Evolutionary conservation across 169 alveolate genomes (phyloP), one percentile per base, ranked within the genome.

Genomic region (Theileria luwenshuni): DNA sequence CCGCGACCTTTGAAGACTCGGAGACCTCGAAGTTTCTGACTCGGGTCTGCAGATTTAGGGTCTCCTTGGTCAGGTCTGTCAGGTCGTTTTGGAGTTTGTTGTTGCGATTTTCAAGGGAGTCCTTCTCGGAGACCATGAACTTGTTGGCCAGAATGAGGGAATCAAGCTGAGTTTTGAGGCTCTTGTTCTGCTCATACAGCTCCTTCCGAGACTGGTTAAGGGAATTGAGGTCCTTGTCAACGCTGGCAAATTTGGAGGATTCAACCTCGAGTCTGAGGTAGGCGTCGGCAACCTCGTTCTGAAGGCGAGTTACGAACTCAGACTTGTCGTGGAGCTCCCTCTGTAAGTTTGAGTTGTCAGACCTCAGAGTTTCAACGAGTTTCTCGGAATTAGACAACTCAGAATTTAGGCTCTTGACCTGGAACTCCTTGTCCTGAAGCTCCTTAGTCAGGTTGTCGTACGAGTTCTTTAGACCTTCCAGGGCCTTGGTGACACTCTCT

Each of bases 371-470:
- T 32, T 54, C 28, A n/a, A 79, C 41, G 12, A 74, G 47, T 13
- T 73, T 65, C 25, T 79, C 83, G 23, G 56, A 47, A n/a, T 51
- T 64, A 0, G 64, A 71, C 17, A 79, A 28, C 17, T 30, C 73
- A 0, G 75, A 43, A 54, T 79, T 69, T n/a, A 79, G 58, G 3
- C 76, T 52, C 8, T 54, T 58, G 0, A 79, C 48, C 25, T 79
- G 72, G 51, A 21, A 17, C 13, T 74, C 62, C 23, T 63, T 58
- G 35, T 62, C 38, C 6, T 32, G 62, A 27, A 74, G 62, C 33
- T 79, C 86, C 30, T 43, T 59, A 58, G 60, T 52, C 28, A 79
- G 54, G 76, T 71, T 79, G 61, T 79, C 86, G 62, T 79, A 79
- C 6, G 86, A 54, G 45, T 79, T 79, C 56, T 79, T 75, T 42